Percentiles rank a stretch among this genome's conserved stretches.
Conservation (phyloP, 306 rosid genomes). For the cucumber (Cucumis sativus) region Cucumber_9930_V3 NC_026657.2:7121001-7121500, state of each 20-base stretch:
- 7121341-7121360: slow-evolving; percentile 50
- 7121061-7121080: slow-evolving; percentile 93
- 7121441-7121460: slow-evolving; percentile 53
- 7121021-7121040: slow-evolving; percentile 83
- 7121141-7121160: not conserved
- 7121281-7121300: slow-evolving; percentile 87
- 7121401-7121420: not conserved
- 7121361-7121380: not conserved
- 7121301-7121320: slow-evolving; percentile 66
- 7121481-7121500: slow-evolving; percentile 66
- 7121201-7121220: not conserved
- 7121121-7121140: not conserved
- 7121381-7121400: not conserved
- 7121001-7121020: slow-evolving; percentile 89
- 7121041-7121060: slow-evolving; percentile 68
- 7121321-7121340: slow-evolving; percentile 92
- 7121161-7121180: not conserved
- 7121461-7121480: slow-evolving; percentile 98
- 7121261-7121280: slow-evolving; percentile 55
- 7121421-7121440: not conserved
- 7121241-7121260: slow-evolving; percentile 86
- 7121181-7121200: not conserved
- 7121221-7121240: not conserved
- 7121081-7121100: slow-evolving; percentile 86
- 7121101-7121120: slow-evolving; percentile 18